Evolutionary conservation across 2,329 filamentous ascomycete species (phyloP).

Genomic region (Fusarium graminum): DNA sequence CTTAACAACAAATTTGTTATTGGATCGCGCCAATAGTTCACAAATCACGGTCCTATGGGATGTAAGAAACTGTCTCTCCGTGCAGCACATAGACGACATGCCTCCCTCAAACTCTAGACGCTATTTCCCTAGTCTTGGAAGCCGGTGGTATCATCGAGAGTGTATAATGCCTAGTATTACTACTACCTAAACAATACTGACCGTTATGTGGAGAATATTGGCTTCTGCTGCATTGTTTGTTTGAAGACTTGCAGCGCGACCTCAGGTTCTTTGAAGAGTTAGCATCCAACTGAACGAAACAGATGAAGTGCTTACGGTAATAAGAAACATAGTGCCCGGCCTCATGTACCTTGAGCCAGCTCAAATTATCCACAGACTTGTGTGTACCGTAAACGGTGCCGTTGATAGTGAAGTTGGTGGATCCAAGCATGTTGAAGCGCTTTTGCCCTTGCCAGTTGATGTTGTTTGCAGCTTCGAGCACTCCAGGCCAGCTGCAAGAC

Average conservation of each 20-base stretch:
- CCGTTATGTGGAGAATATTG: constrained; percentile 4
- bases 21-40: too few relatives aligned
- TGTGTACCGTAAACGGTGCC: constrained; percentile 62
- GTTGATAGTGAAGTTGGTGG: constrained; percentile 61
- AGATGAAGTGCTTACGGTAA: constrained; percentile 51
- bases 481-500: constrained; percentile 69
- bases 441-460: constrained; percentile 53
- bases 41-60: too few relatives aligned
- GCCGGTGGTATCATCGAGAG: too few relatives aligned
- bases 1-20: too few relatives aligned
- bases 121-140: too few relatives aligned
- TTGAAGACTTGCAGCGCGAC: constrained; percentile 47
- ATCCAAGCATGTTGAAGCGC: constrained; percentile 53
- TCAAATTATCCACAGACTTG: constrained; percentile 67
- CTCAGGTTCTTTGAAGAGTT: constrained; percentile 43
- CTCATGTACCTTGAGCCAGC: constrained; percentile 69
- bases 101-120: too few relatives aligned
- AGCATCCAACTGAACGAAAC: neutral
- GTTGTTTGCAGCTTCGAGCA: constrained; percentile 49
- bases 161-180: too few relatives aligned
- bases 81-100: too few relatives aligned
- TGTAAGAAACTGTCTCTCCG: too few relatives aligned
- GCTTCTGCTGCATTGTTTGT: constrained; percentile 46
- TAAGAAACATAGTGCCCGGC: constrained; percentile 69
- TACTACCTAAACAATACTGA: too few relatives aligned